Evolutionary conservation across 179 eudicot species (phyloP), one percentile per base, ranked within the genome.

Genomic region (Spinacia oleracea): DNA sequence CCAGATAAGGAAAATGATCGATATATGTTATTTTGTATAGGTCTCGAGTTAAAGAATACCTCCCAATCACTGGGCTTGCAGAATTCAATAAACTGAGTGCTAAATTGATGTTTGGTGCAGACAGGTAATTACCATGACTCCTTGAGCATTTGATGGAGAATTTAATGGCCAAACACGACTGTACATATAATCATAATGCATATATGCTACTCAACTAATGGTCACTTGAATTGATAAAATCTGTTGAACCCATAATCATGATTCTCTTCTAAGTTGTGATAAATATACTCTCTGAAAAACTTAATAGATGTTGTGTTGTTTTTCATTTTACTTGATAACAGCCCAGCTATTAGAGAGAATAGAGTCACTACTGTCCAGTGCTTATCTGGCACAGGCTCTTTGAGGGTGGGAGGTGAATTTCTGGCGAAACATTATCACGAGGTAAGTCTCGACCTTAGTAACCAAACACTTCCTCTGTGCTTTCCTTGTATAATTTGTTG

Each of bases 21-120:
- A 59, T 62, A 29, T 67, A 29, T 76, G 43, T 72, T 43, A 68
- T 12, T 18, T 79, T 78, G 42, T 73, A 42, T 76, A 94, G 98
- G 66, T 87, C 96, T 16, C 96, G 99, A 59, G 87, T 88, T 51
- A 96, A 96, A 87, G 99, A 96, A 76, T 96, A 96, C 85, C 96
- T 96, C 70, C 99, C 98, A 16, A 93, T 96, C 79, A 92, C 90
- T 69, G 98, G 98, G 75, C 87, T 96, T 79, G 92, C 93, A 64
- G 96, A 93, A 79, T 96, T 96, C 84, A 96, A 92, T 79, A 96
- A 96, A 84, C 79, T 92, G 87, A 96, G 98, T 82, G 99, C 98
- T 21, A 92, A 90, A 85, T 90, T 96, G 75, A 93, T 96, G 85
- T 84, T 96, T 82, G 98, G 99, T 68, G 88, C 89, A 83, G 91